A percentile compares a stretch with the other conserved stretches of the same genome.
These are phyloP conservation scores for Drechslera avenae DNA, from an alignment of 2,329 filamentous ascomycete genomes.

Conservation along the genomic window DNA sequence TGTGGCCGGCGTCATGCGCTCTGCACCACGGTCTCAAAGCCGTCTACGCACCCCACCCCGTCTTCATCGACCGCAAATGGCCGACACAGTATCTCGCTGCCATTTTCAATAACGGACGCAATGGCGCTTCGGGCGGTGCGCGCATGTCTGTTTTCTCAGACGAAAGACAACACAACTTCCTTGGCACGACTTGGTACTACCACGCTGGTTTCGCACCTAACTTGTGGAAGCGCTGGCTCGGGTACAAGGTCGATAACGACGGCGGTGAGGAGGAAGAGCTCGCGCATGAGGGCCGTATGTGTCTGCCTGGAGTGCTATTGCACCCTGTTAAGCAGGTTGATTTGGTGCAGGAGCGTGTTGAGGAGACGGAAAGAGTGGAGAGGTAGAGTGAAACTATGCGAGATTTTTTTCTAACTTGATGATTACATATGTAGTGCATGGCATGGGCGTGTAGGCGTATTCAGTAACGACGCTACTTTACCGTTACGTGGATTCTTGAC, in stretches of 20 bases:
- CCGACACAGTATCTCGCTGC: slow-evolving; percentile 59
- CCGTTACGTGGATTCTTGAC: no score
- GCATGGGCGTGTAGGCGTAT: no score
- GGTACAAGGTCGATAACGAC: slow-evolving; percentile 58
- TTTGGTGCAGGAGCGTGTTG: slow-evolving; percentile 50
- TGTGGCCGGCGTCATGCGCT: slow-evolving; percentile 74
- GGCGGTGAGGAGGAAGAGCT: slow-evolving; percentile 53
- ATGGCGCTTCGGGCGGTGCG: slow-evolving; percentile 56
- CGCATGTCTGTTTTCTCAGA: slow-evolving; percentile 57
- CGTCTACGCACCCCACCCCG: slow-evolving; percentile 66
- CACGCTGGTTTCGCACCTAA: slow-evolving; percentile 59
- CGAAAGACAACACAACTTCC: slow-evolving; percentile 60
- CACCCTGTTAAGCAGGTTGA: slow-evolving; percentile 59
- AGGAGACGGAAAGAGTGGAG: neutral
- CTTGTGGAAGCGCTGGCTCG: slow-evolving; percentile 62
- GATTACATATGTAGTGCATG: no score
- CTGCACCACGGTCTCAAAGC: slow-evolving; percentile 80
- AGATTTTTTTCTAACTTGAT: no score
- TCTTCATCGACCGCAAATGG: slow-evolving; percentile 63
- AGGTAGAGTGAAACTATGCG: neutral
- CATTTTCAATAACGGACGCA: slow-evolving; percentile 62
- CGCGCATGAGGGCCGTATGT: slow-evolving; percentile 56
- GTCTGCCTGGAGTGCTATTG: slow-evolving; percentile 54
- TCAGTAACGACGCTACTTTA: no score
- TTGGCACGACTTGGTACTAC: slow-evolving; percentile 60